Percentiles rank a stretch among this genome's conserved stretches.
phyloP scores from a whole-genome alignment of 2,329 filamentous ascomycete species.

The Ciborinia camelliae region DNA sequence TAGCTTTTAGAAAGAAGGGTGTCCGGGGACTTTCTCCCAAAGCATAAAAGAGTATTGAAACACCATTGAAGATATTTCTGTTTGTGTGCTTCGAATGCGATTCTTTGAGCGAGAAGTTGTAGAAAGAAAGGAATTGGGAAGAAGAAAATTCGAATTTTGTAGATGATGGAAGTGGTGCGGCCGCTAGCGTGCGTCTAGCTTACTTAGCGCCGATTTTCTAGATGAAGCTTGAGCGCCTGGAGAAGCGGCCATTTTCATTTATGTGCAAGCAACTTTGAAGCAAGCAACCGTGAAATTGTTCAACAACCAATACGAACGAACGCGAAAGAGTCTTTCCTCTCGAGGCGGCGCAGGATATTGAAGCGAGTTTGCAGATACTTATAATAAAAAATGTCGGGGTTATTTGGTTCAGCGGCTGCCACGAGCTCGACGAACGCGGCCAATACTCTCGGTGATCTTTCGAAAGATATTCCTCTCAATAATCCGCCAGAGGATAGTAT shows the following conservation, averaged over 20 bases:
- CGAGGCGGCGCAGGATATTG: constrained; percentile 1
- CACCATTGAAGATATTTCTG: constrained; percentile 55
- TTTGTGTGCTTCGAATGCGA: constrained; percentile 99
- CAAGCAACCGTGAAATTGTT: neutral
- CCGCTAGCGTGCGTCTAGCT: constrained; percentile 12
- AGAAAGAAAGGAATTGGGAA: constrained; percentile 32
- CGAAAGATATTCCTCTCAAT: constrained; percentile 76
- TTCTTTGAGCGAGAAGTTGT: constrained; percentile 94
- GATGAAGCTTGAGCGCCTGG: constrained; percentile 4
- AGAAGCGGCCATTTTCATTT: constrained; percentile 17
- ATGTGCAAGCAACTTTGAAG: constrained; percentile 8
- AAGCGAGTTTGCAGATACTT: neutral
- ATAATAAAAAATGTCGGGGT: constrained; percentile 55
- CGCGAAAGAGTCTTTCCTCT: constrained; percentile 7
- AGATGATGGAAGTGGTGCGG: constrained; percentile 11
- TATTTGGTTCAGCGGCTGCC: constrained; percentile 53
- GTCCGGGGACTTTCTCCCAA: constrained; percentile 99
- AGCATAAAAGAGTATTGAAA: constrained; percentile 52
- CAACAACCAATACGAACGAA: constrained; percentile 2
- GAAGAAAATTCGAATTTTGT: constrained; percentile 15
- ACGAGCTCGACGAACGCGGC: constrained; percentile 47
- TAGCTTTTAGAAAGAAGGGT: constrained; percentile 48
- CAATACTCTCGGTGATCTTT: constrained; percentile 84
- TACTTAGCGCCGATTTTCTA: constrained; percentile 11
- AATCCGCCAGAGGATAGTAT: constrained; percentile 85